These are phyloP conservation scores for Ganoderma boninense DNA, from an alignment of 1,284 basidiomycete species.

Conservation along the genomic window DNA sequence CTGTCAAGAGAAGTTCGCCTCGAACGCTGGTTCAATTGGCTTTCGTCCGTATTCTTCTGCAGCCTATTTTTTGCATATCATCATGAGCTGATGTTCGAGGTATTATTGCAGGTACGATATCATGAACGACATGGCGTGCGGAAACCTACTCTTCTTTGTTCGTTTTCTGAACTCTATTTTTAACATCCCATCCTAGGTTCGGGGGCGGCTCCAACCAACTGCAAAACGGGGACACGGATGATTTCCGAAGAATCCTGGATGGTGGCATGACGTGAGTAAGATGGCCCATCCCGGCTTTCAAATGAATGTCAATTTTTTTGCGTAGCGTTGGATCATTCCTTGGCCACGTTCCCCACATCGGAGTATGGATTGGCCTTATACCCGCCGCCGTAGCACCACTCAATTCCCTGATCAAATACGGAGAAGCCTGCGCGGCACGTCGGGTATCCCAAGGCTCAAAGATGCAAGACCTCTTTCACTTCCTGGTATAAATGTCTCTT, in stretches of 20 bases:
- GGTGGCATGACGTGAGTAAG: slow-evolving; percentile 28
- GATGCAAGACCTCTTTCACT: slow-evolving; percentile 34
- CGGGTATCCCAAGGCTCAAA: slow-evolving; percentile 19
- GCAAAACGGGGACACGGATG: slow-evolving; percentile 32
- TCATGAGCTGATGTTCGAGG: background rate
- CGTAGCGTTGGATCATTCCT: slow-evolving; percentile 18
- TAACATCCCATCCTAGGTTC: slow-evolving; percentile 26
- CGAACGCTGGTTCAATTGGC: slow-evolving; percentile 10
- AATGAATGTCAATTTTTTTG: background rate
- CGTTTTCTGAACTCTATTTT: background rate
- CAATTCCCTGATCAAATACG: slow-evolving; percentile 14
- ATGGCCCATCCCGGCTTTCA: background rate
- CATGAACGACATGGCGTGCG: slow-evolving; percentile 69
- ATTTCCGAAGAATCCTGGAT: slow-evolving; percentile 28
- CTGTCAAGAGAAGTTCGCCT: background rate
- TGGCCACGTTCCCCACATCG: slow-evolving; percentile 24
- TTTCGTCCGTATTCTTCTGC: background rate
- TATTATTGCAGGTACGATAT: slow-evolving; percentile 55
- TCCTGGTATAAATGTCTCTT: slow-evolving; percentile 15
- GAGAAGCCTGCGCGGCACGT: slow-evolving; percentile 6
- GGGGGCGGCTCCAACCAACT: slow-evolving; percentile 41
- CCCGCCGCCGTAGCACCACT: slow-evolving; percentile 14
- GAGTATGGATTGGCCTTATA: slow-evolving; percentile 20
- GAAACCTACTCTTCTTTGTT: slow-evolving; percentile 18
- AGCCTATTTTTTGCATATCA: too few relatives aligned